Base-by-base conservation (phyloP, 2,329 filamentous ascomycete species). In the Nigrospora oryzae region DNA sequence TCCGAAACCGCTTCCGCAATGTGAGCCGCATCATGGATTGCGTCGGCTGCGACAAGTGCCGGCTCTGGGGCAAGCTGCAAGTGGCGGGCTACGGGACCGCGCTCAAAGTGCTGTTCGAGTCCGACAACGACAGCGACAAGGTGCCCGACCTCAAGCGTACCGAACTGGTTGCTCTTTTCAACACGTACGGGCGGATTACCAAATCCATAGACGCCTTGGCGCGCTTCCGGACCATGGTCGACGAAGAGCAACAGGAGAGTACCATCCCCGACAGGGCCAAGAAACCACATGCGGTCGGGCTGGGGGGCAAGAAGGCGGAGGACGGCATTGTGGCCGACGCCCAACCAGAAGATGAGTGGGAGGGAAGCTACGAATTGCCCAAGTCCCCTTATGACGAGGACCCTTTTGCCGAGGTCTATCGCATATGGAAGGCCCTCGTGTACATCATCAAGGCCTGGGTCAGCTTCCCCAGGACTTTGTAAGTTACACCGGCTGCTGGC, bases 11-110 rank as follows among this genome's bases (percentile, higher is more conserved):
- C 14, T 98, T 98, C 75, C 83, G 93, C 61, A 98, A 98, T 61
- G 87, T 98, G 49, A 95, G 87, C 63, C 83, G 93, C 36, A 76
- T 97, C 52, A 98, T 98, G 93, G 93, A 98, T 65, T 98, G 93
- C 55, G 91, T 97, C 16, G 93, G 93, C 38, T 98, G 93, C 65
- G 93, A 98, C 69, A 98, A 98, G 70, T 98, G 93, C 67, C 83
- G 93, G 10, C 81, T 98, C 3, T 98, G 93, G 93, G 93, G 93
- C 40, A 98, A 98, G 68, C 69, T 98, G 34, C 93, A 98, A 68
- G 95, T 89, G 1, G 86, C 87, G 12, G 93, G 93, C 3, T 97
- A 96, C 61, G 93, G 93, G 41, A 89, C 93, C 1, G 93, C 93
- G 0, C 71, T 98, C 50, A 98, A 98, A 68, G 84, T 98, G 5